Percentiles rank a stretch among this genome's conserved stretches.
Conservation (phyloP, 352 stramenopile genomes). For the Globisporangium alternatum region DNA sequence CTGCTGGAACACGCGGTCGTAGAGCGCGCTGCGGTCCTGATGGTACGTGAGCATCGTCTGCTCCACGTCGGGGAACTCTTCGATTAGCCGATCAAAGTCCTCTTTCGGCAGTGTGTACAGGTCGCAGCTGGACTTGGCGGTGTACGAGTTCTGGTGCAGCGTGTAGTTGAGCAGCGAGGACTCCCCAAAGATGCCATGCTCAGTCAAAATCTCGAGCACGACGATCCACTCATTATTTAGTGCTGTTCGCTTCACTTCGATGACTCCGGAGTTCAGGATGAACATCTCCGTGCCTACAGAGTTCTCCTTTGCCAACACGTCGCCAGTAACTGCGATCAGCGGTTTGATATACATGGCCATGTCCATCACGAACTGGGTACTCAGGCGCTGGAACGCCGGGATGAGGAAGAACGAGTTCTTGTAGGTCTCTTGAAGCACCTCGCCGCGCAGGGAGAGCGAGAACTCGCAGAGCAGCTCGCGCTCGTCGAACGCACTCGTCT, state of each 20-base stretch:
- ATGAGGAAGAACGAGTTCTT: slow-evolving; percentile 74
- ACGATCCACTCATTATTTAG: slow-evolving; percentile 60
- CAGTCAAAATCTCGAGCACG: slow-evolving; percentile 70
- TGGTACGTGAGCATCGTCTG: slow-evolving; percentile 58
- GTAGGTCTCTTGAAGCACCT: slow-evolving; percentile 78
- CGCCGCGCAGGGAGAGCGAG: slow-evolving; percentile 66
- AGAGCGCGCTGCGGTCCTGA: slow-evolving; percentile 51
- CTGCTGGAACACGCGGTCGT: slow-evolving; percentile 69
- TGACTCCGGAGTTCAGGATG: slow-evolving; percentile 72
- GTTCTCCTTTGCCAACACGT: slow-evolving; percentile 58
- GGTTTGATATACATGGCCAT: slow-evolving; percentile 88
- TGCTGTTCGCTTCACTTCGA: slow-evolving; percentile 63
- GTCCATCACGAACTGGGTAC: slow-evolving; percentile 77
- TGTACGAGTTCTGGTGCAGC: slow-evolving; percentile 74
- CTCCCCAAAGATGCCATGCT: slow-evolving; percentile 68
- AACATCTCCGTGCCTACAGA: slow-evolving; percentile 81
- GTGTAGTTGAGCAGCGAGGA: slow-evolving; percentile 71
- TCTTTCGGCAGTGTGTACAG: slow-evolving; percentile 78
- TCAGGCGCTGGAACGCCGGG: slow-evolving; percentile 63
- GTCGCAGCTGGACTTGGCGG: slow-evolving; percentile 64
- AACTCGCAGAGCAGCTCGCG: slow-evolving; percentile 73
- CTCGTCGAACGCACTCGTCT: slow-evolving; percentile 75
- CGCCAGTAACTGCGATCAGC: slow-evolving; percentile 61
- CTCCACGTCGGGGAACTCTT: slow-evolving; percentile 77
- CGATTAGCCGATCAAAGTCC: slow-evolving; percentile 76